Evolutionary conservation across 371 early-diverging fungal species (phyloP), one percentile per base, ranked within the genome.

Genomic region (Haplosporangium sp.): DNA sequence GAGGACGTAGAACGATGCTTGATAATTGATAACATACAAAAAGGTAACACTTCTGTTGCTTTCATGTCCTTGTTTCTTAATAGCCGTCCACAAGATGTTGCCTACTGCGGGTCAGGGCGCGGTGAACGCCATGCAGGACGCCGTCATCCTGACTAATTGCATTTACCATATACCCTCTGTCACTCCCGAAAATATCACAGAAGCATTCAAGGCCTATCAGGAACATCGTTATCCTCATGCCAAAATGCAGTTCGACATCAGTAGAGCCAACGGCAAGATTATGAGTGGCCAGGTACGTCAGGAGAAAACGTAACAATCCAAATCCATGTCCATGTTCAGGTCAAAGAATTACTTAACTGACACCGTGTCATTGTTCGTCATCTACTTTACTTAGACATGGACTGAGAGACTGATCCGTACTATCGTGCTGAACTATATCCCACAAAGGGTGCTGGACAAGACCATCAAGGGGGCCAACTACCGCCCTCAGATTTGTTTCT

Each of bases 211-310:
- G 37, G 56, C 37, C 41, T 64, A 47, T 38, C 23, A 47, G 38
- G 48, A 64, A 40, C 40, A 64, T 12, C 55, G 64, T n/a, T 64
- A 56, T 47, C n/a, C 45, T 9, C 55, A 56, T 18, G 62, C 42
- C 53, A 62, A 62, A 29, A 21, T 41, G 53, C 52, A 50, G 51
- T 62, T 40, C 21, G 62, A 62, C 0, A 12, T 16, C 10, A 62
- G 62, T 42, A 62, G 21, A 16, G 12, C 12, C 18, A 52, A 52
- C 40, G 62, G 53, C 40, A 62, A 52, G 18, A 36, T 62, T 40
- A 41, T 62, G 20, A 43, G 43, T 23, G 59, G 59, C 6, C 59
- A 59, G 47, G 59, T 36, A 59, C 6, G 11, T n/a, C n/a, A n/a
- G n/a, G n/a, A n/a, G n/a, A n/a, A n/a, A n/a, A n/a, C n/a, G n/a